Base-by-base conservation (phyloP, 2,329 filamentous ascomycete species). In the Fusarium mangiferae region DNA sequence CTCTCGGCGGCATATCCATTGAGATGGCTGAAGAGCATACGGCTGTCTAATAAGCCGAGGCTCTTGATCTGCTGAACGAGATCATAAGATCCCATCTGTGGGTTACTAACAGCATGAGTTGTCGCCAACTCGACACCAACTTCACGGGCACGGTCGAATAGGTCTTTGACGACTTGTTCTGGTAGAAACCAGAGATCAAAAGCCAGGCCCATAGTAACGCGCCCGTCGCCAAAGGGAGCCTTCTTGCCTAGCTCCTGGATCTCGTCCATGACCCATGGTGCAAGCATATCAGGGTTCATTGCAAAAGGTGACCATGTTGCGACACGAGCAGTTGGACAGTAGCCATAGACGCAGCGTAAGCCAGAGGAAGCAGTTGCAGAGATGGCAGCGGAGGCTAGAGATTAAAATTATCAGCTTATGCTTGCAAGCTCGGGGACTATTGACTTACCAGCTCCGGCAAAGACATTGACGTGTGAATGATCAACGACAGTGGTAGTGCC, bases 401-500 rank as follows among this genome's bases (percentile, higher is more conserved):
- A 26, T 26, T 26, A 26, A 26, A 26, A 26, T 26, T 26, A 6
- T 26, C 26, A 26, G 26, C 26, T 26, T 26, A 26, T 26, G 26
- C 6, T 26, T 26, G 26, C 26, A 26, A 4, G 26, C 26, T 26
- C 26, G 26, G 26, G 26, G 26, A 26, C 26, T 26, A 26, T 26
- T 26, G 12, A 42, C 45, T 18, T 18, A 44, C 38, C 35, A 28
- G 45, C 33, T 13, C 61, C 45, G 17, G 48, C 28, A 30, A 54
- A 70, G 4, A 14, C 49, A 5, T 54, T 57, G 7, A 57, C 42
- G 12, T 73, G 70, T 0, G 70, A 73, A 35, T 73, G 70, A 3
- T 73, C 70, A 1, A 73, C 35, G 3, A 71, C 70, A 12, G 70
- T 74, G 1, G 70, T 73, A 8, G 70, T 73, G 3, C 70, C 70